A percentile compares a stretch with the other conserved stretches of the same genome.
Conservation (phyloP, 2,329 filamentous ascomycete species). For the Botrytis hyacinthi region DNA sequence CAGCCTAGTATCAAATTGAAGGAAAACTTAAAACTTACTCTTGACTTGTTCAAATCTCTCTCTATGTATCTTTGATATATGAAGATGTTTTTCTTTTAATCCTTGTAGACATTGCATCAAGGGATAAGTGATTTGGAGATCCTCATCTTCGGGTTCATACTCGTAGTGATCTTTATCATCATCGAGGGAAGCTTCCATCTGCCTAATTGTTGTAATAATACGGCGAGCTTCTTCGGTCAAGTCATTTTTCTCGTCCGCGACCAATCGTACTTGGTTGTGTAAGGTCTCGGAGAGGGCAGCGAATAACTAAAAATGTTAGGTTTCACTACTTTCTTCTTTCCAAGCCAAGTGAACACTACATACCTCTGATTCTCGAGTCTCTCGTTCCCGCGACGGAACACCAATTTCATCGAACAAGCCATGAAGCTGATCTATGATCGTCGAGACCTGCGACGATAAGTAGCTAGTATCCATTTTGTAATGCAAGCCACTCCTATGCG, state of each 20-base stretch:
- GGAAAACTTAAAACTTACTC: conserved; percentile 56
- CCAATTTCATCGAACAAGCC: conserved; percentile 97
- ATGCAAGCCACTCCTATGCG: conserved; percentile 11
- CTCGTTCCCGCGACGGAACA: conserved; percentile 88
- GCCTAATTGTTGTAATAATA: conserved; percentile 80
- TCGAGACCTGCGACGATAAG: conserved; percentile 91
- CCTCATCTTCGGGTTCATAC: conserved; percentile 63
- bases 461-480: conserved; percentile 80
- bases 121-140: conserved; percentile 77
- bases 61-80: conserved; percentile 77
- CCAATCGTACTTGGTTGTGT: conserved; percentile 81
- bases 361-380: conserved; percentile 86
- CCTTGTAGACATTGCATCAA: conserved; percentile 73
- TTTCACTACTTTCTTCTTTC: conserved; percentile 10
- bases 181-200: conserved; percentile 90
- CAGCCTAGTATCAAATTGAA: not conserved
- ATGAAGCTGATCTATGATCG: conserved; percentile 89
- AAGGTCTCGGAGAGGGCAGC: conserved; percentile 86
- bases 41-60: conserved; percentile 95
- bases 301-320: conserved; percentile 65
- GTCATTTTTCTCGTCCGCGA: conserved; percentile 84
- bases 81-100: conserved; percentile 82
- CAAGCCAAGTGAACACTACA: conserved; percentile 34
- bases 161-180: conserved; percentile 65
- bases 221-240: conserved; percentile 86